Evolutionary conservation across 768 basidiomycete species (phyloP).

Genomic region (Tremella fuciformis): DNA sequence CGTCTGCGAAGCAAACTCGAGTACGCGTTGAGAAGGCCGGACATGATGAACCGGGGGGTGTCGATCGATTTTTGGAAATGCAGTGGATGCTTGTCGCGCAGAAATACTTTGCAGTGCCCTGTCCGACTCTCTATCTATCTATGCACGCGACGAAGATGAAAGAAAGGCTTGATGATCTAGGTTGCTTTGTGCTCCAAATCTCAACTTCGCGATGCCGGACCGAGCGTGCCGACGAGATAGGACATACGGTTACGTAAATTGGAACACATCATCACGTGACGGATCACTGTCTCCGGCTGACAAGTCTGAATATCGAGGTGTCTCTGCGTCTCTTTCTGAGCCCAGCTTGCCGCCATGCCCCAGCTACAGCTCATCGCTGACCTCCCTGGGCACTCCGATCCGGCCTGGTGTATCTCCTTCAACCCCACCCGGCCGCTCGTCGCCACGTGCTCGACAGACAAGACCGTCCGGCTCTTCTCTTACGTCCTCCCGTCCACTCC

Average conservation of each 20-base stretch:
- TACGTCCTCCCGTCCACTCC: constrained; percentile 56
- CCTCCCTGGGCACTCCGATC: constrained; percentile 63
- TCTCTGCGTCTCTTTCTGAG: not conserved
- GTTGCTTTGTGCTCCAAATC: too few species aligned
- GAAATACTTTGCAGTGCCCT: too few species aligned
- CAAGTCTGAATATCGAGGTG: not conserved
- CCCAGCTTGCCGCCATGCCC: constrained; percentile 27
- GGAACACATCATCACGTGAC: not conserved
- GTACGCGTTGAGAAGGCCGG: constrained; percentile 56
- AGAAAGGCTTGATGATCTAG: too few species aligned
- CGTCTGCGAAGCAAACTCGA: constrained; percentile 51
- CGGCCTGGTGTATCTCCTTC: constrained; percentile 86
- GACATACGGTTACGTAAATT: not conserved
- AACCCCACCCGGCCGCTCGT: constrained; percentile 76
- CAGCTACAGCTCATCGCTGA: constrained; percentile 42
- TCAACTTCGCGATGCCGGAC: too few species aligned
- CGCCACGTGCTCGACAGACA: constrained; percentile 93
- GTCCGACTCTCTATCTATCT: too few species aligned
- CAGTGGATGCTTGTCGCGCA: too few species aligned
- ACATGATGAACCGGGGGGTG: constrained; percentile 50
- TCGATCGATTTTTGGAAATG: too few species aligned
- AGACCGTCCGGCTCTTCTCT: constrained; percentile 77
- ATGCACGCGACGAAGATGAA: too few species aligned
- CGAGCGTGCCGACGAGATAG: too few species aligned
- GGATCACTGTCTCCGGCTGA: not conserved